Evolutionary conservation across 331 rosid genomes (phyloP), one percentile per base, ranked within the genome.

Genomic region (Malus hybrid): DNA sequence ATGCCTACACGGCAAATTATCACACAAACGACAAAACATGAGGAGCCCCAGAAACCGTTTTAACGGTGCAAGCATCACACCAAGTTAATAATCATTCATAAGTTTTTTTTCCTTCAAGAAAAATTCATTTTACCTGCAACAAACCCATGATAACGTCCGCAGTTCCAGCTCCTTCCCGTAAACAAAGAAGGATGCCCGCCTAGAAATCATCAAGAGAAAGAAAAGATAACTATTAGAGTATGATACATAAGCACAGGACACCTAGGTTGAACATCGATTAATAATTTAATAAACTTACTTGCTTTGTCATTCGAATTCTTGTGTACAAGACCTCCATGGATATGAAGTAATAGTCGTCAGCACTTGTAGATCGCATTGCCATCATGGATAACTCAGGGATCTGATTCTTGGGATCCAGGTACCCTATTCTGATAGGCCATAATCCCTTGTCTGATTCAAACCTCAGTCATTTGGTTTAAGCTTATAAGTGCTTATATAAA

Each of bases 341-440:
- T 65, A 91, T 75, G 73, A 93, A 93, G 85, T 87, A 82, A 80
- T 79, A 82, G 76, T 91, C 94, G 18, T 85, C 88, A 27, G 74
- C 70, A 3, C 80, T 83, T 31, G 89, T 79, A 67, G 84, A 77
- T 57, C 76, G 82, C 87, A 93, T 86, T 18, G 87, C 85, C 84
- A 83, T 81, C 84, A 87, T 81, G 13, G 97, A 90, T 85, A 90
- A 85, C 70, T 83, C 79, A 11, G 97, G 86, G 75, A 91, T 76
- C 70, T 79, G 91, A 73, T 80, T 65, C 78, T 84, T 83, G 61
- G 85, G 86, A 83, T 83, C 84, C 67, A 91, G 76, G 88, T 88
- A 87, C 62, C 98, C 98, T 71, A 91, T 88, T 85, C 96, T 91
- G 79, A 91, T 87, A 57, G 94, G 90, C 93, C 89, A 91, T 65